Base-by-base conservation (phyloP, 805 yeast species). In the Metschnikowia dekortorum region DNA sequence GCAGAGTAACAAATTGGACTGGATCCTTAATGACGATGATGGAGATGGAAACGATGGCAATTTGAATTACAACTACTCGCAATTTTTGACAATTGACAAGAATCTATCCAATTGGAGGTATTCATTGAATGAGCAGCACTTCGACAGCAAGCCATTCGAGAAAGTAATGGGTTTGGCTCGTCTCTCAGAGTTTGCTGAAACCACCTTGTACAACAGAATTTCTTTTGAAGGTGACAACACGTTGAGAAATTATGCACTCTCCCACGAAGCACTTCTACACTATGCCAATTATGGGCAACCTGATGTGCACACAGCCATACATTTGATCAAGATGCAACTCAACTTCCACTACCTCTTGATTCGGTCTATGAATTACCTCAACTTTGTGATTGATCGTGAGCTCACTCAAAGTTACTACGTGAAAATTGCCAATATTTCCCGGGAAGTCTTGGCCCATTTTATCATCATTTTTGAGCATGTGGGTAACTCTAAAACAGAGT, bases 21-120 rank as follows among this genome's bases (percentile, higher is more conserved):
- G 76, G 75, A 71, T 73, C 26, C 61, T 73, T 41, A 72, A 72
- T 50, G 76, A 74, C 51, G 76, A 73, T 53, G 78, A 72, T 53
- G 78, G 78, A 22, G 78, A 73, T 53, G 77, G 78, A 6, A 73
- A 72, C 51, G 78, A 73, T 55, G 78, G 78, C 4, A 73, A 74
- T 49, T 66, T 74, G 53, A 74, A 74, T 50, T 73, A 74, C 59
- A 73, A 74, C 52, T 73, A 68, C 52, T 67, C 66, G 45, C 78
- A 74, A 50, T 74, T 74, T 49, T 60, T 69, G 36, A 67, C 68
- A 8, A 74, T 74, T 46, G 78, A 74, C 57, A 68, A 64, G 47
- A 73, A 74, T 55, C 61, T 74, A 45, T 58, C 70, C 11, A 64
- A 61, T 44, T 74, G 78, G 78, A 68, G 76, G 53, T 61, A 62